Evolutionary conservation across 371 early-diverging fungal species (phyloP).

Genomic region (Cokeromyces recurvatus): DNA sequence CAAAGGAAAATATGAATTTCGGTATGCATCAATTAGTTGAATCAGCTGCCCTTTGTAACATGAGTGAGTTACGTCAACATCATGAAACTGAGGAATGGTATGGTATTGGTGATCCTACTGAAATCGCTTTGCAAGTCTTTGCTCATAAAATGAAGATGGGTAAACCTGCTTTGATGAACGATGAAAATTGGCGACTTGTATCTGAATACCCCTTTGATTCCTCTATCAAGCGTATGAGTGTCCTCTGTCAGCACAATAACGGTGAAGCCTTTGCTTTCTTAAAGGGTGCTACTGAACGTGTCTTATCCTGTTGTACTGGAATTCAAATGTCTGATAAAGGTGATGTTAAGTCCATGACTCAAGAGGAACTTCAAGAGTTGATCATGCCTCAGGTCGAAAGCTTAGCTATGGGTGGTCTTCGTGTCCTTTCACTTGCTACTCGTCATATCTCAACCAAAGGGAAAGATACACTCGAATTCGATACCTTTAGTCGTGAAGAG

Average conservation of each 20-base stretch:
- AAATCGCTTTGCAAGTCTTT: constrained; percentile 69
- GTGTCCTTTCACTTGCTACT: constrained; percentile 76
- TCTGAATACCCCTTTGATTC: constrained; percentile 81
- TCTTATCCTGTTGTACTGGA: constrained; percentile 72
- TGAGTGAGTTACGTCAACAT: constrained; percentile 58
- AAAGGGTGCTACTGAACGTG: constrained; percentile 92
- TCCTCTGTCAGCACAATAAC: constrained; percentile 50
- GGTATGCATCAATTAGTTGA: constrained; percentile 32
- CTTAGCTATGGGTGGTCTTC: constrained; percentile 58
- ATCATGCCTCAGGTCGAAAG: constrained; percentile 55
- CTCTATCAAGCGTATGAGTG: constrained; percentile 87
- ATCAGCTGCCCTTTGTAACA: constrained; percentile 66
- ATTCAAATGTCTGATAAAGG: constrained; percentile 35
- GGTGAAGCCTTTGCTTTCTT: constrained; percentile 55
- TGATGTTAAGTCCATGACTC: constrained; percentile 46
- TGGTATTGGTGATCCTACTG: constrained; percentile 80
- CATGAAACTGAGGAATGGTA: constrained; percentile 58
- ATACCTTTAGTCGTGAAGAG: constrained; percentile 8
- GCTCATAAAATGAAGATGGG: constrained; percentile 66
- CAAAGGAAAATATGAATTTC: constrained; percentile 22
- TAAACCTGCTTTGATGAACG: constrained; percentile 51
- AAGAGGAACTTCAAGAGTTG: constrained; percentile 36
- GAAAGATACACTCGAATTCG: constrained; percentile 12
- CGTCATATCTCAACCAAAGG: constrained; percentile 17
- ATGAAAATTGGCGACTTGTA: constrained; percentile 56